Percentiles rank a stretch among this genome's conserved stretches.
phyloP scores from a whole-genome alignment of 345 rosid genomes.

The Eucalyptus brandiana region DNA sequence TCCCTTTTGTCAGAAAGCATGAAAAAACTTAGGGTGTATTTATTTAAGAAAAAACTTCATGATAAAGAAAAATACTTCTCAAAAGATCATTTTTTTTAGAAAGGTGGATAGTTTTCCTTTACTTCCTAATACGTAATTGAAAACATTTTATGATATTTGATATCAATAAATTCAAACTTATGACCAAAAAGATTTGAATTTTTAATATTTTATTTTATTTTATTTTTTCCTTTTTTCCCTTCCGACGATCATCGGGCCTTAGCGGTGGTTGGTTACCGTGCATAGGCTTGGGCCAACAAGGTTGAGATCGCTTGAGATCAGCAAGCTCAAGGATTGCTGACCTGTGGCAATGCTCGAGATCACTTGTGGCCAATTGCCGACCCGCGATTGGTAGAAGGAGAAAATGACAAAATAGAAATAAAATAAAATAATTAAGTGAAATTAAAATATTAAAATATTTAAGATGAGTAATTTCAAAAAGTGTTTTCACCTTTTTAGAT shows the following conservation, averaged over 20 bases:
- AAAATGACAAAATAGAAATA: too few species aligned
- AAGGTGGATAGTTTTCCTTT: too few species aligned
- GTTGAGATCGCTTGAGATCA: too few species aligned
- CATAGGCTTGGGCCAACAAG: fast-evolving
- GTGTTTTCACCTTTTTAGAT: background rate
- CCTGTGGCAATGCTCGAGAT: fast-evolving
- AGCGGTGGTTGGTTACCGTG: fast-evolving
- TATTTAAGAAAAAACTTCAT: fast-evolving
- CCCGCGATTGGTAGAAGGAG: fast-evolving
- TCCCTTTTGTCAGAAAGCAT: background rate
- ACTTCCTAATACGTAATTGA: too few species aligned
- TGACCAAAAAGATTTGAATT: too few species aligned
- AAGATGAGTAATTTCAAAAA: fast-evolving
- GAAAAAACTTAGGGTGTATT: too few species aligned
- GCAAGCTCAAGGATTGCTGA: fast-evolving
- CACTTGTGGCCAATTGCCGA: fast-evolving
- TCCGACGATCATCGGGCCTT: fast-evolving
- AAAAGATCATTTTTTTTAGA: fast-evolving
- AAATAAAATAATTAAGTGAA: too few species aligned
- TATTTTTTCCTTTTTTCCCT: too few species aligned
- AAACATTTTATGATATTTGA: too few species aligned
- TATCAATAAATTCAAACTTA: too few species aligned
- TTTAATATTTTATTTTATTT: too few species aligned
- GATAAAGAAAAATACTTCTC: fast-evolving
- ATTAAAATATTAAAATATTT: too few species aligned